Base-by-base conservation (phyloP, 805 yeast species). In the Kurtzmaniella fragi region DNA sequence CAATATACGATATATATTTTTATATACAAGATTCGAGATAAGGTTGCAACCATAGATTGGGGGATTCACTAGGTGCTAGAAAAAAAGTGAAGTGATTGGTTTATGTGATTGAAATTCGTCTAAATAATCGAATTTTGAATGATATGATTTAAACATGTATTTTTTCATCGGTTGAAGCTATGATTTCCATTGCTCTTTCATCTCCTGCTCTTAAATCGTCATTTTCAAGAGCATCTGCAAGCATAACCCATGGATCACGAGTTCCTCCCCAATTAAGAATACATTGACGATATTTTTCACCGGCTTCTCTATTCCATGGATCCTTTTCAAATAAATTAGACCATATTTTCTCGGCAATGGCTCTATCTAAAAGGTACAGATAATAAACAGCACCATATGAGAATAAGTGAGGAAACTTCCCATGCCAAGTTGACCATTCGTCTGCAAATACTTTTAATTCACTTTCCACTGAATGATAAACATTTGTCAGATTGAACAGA, bases 371-470 rank as follows among this genome's bases (percentile, higher is more conserved):
- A 37, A 93, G 61, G 56, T 93, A 93, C 25, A 96, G 84, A 62
- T 93, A 93, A 56, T 93, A 93, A 1, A 90, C 85, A 0, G 97
- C 86, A 1, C 98, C 98, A 54, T 93, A 93, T 0, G 96, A 88
- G 49, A 84, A 85, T 31, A 93, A 64, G 55, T 93, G 99, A 1
- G 96, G 95, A 61, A 93, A 90, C 54, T 82, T 87, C 1, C 95
- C 97, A 41, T 87, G 95, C 96, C 97, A 90, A 17, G 81, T 82
- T 1, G 95, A 81, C 46, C 75, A 66, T 14, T 70, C 61, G 48
- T 86, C 91, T 2, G 83, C 77, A 52, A 85, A 80, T 2, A 88
- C 77, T 31, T 75, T 65, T 39, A 82, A 54, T 17, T 75, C 59
- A 3, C 59, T 50, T 54, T 87, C 96, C 20, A 87, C 54, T 7